Conservation (phyloP, 371 early-diverging fungal genomes). For the Apophysomyces trapeziformis region DNA sequence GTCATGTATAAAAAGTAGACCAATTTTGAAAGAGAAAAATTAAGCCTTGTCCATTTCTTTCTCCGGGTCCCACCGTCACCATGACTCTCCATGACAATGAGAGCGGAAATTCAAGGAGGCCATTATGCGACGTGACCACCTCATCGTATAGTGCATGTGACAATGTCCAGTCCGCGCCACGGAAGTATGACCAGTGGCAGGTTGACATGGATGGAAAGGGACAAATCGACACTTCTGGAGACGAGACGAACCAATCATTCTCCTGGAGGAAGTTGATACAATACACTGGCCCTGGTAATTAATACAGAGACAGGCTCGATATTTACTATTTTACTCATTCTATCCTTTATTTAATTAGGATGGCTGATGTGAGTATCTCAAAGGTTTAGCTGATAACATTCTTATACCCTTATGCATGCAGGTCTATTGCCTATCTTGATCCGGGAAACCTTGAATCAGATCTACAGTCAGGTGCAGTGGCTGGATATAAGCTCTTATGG, state of each 20-base stretch:
- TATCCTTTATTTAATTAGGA: slow-evolving; percentile 21
- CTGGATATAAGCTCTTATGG: slow-evolving; percentile 71
- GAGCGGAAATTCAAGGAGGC: background rate
- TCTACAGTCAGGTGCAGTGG: slow-evolving; percentile 68
- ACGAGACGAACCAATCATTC: slow-evolving; percentile 33
- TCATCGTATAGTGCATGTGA: background rate
- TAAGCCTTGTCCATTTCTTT: background rate
- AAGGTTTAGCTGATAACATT: background rate
- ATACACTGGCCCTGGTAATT: slow-evolving; percentile 60
- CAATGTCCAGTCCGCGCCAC: background rate
- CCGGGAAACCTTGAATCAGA: slow-evolving; percentile 80
- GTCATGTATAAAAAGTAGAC: too few relatives aligned
- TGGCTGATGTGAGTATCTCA: slow-evolving; percentile 44
- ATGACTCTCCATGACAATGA: slow-evolving; percentile 2
- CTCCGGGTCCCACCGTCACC: background rate
- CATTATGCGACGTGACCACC: background rate
- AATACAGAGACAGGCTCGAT: background rate
- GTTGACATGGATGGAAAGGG: slow-evolving; percentile 34
- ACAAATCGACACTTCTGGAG: slow-evolving; percentile 38
- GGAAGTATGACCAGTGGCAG: slow-evolving; percentile 16
- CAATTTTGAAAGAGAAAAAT: background rate
- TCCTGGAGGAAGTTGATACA: slow-evolving; percentile 50
- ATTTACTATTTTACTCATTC: background rate
- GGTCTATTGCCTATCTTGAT: slow-evolving; percentile 77
- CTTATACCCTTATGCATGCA: slow-evolving; percentile 17